Evolutionary conservation across 495 filamentous ascomycete genomes (phyloP), one percentile per base, ranked within the genome.

Genomic region (Aspergillus steynii): DNA sequence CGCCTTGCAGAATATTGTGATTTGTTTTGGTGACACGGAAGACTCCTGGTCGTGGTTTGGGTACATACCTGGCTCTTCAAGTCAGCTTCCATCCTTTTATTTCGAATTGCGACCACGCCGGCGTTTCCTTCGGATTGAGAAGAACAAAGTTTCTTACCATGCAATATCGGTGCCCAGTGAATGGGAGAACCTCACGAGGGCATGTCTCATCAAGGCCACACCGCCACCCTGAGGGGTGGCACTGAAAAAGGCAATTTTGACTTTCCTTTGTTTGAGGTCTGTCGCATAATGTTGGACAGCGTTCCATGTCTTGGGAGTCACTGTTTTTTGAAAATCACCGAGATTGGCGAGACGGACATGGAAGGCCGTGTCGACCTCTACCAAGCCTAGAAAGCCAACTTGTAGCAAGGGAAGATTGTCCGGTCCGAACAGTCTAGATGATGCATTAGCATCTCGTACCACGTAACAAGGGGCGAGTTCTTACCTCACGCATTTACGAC

Each of bases 1-100:
- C 90, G 25, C 92, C 92, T 77, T 96, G 92, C 3, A 96, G 86
- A 66, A 95, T 95, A 69, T 96, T 96, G 82, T 96, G 92, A 65
- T 92, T 90, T 52, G 87, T 93, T 74, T 96, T 96, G 58, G 92
- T 96, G 60, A 92, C 88, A 37, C 90, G 84, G 73, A 96, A 96
- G 15, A 94, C 89, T 20, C 88, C 90, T 0, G 91, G 91, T 37
- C 88, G 87, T 20, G 92, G 92, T 68, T 92, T 93, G 5, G 92
- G 92, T 3, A 96, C 92, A 65, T 85, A 87, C 83, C 82, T 86
- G 55, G 10, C 42, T 37, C 31, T 28, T 45, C 55, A 26, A 37
- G 26, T 56, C n/a, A 60, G 45, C 42, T 26, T 51, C 29, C 37
- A 57, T 28, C 31, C 29, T 12, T 7, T 5, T 25, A 34, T 5